These are phyloP conservation scores for Fusarium sororula DNA, from an alignment of 2,329 filamentous ascomycete species.

Conservation along the genomic window DNA sequence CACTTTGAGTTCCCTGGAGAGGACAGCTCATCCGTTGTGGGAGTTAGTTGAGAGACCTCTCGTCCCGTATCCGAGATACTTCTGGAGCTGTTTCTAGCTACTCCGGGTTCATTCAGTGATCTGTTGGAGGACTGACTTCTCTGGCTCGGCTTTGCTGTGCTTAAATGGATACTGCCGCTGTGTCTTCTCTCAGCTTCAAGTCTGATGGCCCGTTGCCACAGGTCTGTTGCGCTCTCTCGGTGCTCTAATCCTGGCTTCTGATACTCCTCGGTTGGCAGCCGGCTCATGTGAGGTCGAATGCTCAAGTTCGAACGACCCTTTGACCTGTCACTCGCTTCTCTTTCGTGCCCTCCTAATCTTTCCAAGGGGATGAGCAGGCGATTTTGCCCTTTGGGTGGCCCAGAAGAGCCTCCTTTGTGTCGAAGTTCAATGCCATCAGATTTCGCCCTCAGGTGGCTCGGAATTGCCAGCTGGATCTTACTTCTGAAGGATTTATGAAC, in stretches of 20 bases:
- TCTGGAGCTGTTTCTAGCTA: neutral
- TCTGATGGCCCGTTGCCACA: conserved; percentile 43
- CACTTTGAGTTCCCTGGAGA: conserved; percentile 15
- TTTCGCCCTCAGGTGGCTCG: conserved; percentile 41
- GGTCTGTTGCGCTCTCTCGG: conserved; percentile 36
- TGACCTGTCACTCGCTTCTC: conserved; percentile 8
- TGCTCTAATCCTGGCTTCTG: conserved; percentile 12
- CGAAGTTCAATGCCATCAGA: conserved; percentile 1
- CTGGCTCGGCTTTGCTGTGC: neutral
- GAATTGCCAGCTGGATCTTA: conserved; percentile 49
- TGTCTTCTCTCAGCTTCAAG: conserved; percentile 36
- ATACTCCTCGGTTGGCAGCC: conserved; percentile 8
- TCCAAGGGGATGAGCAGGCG: neutral
- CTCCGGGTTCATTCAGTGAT: neutral
- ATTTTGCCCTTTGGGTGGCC: neutral
- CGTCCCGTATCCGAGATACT: neutral
- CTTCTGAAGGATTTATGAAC: conserved; percentile 46
- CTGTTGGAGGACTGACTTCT: neutral
- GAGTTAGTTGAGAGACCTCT: conserved; percentile 20
- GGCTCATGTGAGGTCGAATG: conserved; percentile 21
- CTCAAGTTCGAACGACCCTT: conserved; percentile 30
- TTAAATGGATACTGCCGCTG: conserved; percentile 13
- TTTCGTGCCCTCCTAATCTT: neutral
- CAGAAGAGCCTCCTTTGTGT: neutral
- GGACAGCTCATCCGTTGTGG: conserved; percentile 21